Evolutionary conservation across 2,329 filamentous ascomycete species (phyloP).

Genomic region (Anisogramma anomala): DNA sequence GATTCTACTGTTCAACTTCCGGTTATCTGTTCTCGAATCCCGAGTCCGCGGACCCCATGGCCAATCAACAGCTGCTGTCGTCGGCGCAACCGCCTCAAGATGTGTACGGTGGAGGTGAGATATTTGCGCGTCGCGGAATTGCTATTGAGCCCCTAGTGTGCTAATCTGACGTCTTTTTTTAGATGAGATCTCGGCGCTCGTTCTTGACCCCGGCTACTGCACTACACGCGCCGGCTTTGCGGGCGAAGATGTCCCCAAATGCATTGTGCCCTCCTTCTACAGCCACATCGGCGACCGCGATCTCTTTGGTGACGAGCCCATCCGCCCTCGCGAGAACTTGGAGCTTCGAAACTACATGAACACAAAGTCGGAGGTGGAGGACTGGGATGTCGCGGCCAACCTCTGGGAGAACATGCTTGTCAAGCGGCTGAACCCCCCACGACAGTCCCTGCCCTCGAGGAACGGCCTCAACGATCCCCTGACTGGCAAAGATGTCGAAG

Average conservation of each 20-base stretch:
- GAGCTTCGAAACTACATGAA: slow-evolving; percentile 90
- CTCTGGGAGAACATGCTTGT: slow-evolving; percentile 91
- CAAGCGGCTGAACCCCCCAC: slow-evolving; percentile 70
- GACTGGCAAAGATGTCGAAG: slow-evolving; percentile 47
- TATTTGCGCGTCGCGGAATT: slow-evolving; percentile 11
- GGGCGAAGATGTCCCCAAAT: slow-evolving; percentile 94
- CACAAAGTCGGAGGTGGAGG: slow-evolving; percentile 79
- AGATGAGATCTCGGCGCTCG: slow-evolving; percentile 97
- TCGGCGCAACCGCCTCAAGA: slow-evolving; percentile 48
- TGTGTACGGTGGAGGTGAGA: slow-evolving; percentile 50
- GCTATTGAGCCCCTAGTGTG: slow-evolving; percentile 13
- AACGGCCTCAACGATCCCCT: slow-evolving; percentile 67
- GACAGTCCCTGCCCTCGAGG: slow-evolving; percentile 55
- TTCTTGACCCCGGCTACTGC: slow-evolving; percentile 89
- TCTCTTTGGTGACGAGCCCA: slow-evolving; percentile 83
- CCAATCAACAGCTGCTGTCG: slow-evolving; percentile 41
- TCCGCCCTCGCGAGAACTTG: slow-evolving; percentile 63
- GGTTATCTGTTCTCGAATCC: slow-evolving; percentile 8
- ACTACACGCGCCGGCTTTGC: slow-evolving; percentile 90
- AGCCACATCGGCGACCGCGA: slow-evolving; percentile 47
- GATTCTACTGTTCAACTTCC: neutral
- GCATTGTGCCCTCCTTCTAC: slow-evolving; percentile 83
- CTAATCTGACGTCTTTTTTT: slow-evolving; percentile 12
- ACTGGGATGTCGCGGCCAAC: slow-evolving; percentile 85
- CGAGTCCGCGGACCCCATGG: slow-evolving; percentile 28